Percentiles rank a stretch among this genome's conserved stretches.
Evolutionary conservation across 164 flowering plant genomes (phyloP).

Genomic region (Magnolia changhungtana): DNA sequence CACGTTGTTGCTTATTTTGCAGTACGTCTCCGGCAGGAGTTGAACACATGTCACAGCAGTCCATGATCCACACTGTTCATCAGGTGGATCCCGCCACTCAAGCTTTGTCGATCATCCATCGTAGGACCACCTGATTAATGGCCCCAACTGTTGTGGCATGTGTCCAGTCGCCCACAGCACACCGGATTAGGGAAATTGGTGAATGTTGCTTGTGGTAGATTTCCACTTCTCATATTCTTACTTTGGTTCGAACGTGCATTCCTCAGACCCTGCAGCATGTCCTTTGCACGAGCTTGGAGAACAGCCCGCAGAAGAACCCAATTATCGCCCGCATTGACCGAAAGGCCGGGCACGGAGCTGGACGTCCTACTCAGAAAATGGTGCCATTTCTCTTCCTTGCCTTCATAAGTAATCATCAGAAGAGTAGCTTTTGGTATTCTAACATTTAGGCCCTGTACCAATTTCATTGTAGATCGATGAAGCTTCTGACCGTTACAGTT

Average conservation of each 20-base stretch:
- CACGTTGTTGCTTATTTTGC: too few species aligned
- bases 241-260: neutral
- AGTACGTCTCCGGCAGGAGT: too few species aligned
- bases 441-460: neutral
- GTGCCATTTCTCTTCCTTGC: constrained; percentile 24
- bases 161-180: too few species aligned
- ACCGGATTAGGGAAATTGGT: neutral
- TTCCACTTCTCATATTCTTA: neutral
- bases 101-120: neutral
- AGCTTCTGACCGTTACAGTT: constrained; percentile 71
- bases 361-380: constrained; percentile 91
- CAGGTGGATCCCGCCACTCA: too few species aligned
- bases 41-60: too few species aligned
- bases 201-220: neutral
- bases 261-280: constrained; percentile 80
- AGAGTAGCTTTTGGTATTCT: neutral
- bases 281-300: constrained; percentile 79
- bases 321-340: constrained; percentile 85
- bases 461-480: constrained; percentile 62
- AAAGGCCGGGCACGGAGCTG: constrained; percentile 96
- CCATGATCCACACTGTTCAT: too few species aligned
- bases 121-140: neutral
- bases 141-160: too few species aligned
- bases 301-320: constrained; percentile 88
- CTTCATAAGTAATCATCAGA: neutral